Percentiles rank a stretch among this genome's conserved stretches.
These are phyloP conservation scores for Epichloe sp. DNA, from an alignment of 2,329 filamentous ascomycete genomes.

Conservation along the genomic window DNA sequence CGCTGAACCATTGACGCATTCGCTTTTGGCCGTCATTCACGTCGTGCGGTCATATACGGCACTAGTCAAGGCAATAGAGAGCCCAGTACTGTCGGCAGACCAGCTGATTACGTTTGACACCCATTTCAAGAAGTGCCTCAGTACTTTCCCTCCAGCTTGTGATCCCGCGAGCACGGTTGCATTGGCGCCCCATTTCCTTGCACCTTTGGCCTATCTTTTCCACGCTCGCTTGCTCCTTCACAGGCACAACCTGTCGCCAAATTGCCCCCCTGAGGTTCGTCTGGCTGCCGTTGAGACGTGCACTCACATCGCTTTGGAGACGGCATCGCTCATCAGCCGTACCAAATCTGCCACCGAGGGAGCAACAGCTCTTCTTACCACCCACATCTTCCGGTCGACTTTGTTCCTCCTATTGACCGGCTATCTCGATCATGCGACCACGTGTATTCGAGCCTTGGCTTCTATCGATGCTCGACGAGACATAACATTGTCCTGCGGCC, in stretches of 20 bases:
- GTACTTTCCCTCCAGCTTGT: conserved; percentile 62
- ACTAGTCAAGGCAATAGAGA: conserved; percentile 56
- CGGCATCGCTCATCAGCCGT: conserved; percentile 60
- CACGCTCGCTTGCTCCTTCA: conserved; percentile 76
- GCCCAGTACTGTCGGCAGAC: conserved; percentile 50
- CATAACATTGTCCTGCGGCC: conserved; percentile 65
- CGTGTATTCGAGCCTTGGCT: conserved; percentile 58
- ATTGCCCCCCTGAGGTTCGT: conserved; percentile 52
- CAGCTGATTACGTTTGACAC: conserved; percentile 68
- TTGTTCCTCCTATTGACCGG: conserved; percentile 66
- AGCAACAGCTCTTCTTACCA: conserved; percentile 62
- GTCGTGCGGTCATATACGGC: conserved; percentile 67
- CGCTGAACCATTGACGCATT: conserved; percentile 48
- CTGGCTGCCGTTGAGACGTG: conserved; percentile 66
- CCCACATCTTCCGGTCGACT: conserved; percentile 77
- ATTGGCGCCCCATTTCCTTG: conserved; percentile 61
- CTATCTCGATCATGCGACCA: conserved; percentile 58
- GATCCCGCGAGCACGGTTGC: conserved; percentile 52
- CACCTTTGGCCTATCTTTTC: conserved; percentile 66
- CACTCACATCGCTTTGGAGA: conserved; percentile 61
- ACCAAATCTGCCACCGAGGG: conserved; percentile 49
- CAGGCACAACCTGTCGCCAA: conserved; percentile 72
- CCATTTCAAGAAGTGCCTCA: conserved; percentile 64
- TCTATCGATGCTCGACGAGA: conserved; percentile 59
- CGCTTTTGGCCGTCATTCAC: conserved; percentile 66